Evolutionary conservation across 108 stramenopile genomes (phyloP), one percentile per base, ranked within the genome.

Genomic region (Nitzschia putrida): DNA sequence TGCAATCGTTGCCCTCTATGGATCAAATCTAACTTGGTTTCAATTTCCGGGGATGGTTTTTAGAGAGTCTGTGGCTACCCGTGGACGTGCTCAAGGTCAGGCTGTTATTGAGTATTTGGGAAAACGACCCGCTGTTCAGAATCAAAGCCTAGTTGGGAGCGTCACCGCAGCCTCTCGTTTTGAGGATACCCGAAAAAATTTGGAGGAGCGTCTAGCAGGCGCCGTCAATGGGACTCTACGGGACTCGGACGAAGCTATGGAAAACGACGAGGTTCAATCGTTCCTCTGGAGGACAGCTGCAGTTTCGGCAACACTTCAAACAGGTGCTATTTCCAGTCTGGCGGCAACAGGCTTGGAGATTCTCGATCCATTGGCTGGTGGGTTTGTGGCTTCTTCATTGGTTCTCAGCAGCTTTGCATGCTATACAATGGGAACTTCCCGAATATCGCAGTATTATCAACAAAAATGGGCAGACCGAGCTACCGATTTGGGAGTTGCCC

Each of bases 21-120:
- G 29, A 3, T 34, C 29, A 34, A 34, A 34, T 34, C 29, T 34
- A 34, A 34, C 29, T 34, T 1, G 29, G 4, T 34, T 34, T 1
- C 4, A 34, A 34, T 34, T 34, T 34, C 4, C 29, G 4, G 1
- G 29, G 29, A 34, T 34, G 29, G 29, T 4, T 2, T 18, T 1
- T 57, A 73, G 78, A 21, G 87, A 86, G 51, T 68, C 75, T n/a
- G 68, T 92, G 11, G 74, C 83, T 7, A 77, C 83, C 39, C 58
- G 83, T 23, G 81, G 87, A 51, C 61, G 84, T 64, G 86, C 77
- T 29, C 91, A 93, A 66, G 89, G 91, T 14, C 83, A 85, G 37
- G 85, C 81, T 21, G 77, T 87, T 0, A 75, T 88, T 40, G 88
- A 90, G 61, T 90, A 89, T 69, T 72, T 93, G 13, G 91, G 88